Conservation (phyloP, 371 early-diverging fungal species). For the Mortierella polycephala region DNA sequence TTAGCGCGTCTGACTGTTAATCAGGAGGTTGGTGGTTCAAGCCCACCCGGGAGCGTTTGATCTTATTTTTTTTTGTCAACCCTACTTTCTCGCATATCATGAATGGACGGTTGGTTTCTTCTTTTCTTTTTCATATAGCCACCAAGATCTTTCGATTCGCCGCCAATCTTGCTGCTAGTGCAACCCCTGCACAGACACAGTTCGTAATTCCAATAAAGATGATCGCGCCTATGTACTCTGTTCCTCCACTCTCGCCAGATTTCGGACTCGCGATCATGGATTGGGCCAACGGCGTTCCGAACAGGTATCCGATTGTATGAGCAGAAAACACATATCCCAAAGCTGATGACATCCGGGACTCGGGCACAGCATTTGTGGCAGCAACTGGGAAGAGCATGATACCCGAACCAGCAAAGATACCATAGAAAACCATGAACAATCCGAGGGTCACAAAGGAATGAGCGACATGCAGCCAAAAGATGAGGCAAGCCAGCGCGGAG, state of each 20-base stretch:
- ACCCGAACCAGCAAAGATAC: constrained; percentile 12
- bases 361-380: constrained; percentile 8
- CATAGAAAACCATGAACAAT: constrained; percentile 24
- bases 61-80: not conserved
- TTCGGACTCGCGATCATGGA: constrained; percentile 1
- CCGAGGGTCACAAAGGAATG: not conserved
- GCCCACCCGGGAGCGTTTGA: constrained; percentile 18
- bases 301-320: constrained; percentile 20
- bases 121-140: not conserved
- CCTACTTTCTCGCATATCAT: too few relatives aligned
- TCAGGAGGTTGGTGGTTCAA: constrained; percentile 20
- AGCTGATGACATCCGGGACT: constrained; percentile 8
- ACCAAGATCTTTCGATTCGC: not conserved
- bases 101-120: not conserved
- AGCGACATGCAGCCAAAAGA: constrained; percentile 13
- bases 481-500: not conserved
- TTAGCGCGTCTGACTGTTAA: constrained; percentile 10
- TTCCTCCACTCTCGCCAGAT: not conserved
- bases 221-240: constrained; percentile 8
- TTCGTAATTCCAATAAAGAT: constrained; percentile 12
- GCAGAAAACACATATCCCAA: constrained; percentile 26
- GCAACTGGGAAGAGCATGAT: constrained; percentile 29
- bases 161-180: not conserved
- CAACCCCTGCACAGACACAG: constrained; percentile 1
- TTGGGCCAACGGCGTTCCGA: constrained; percentile 25